phyloP scores from a whole-genome alignment of 805 yeast species.

The Metschnikowia koreensis region DNA sequence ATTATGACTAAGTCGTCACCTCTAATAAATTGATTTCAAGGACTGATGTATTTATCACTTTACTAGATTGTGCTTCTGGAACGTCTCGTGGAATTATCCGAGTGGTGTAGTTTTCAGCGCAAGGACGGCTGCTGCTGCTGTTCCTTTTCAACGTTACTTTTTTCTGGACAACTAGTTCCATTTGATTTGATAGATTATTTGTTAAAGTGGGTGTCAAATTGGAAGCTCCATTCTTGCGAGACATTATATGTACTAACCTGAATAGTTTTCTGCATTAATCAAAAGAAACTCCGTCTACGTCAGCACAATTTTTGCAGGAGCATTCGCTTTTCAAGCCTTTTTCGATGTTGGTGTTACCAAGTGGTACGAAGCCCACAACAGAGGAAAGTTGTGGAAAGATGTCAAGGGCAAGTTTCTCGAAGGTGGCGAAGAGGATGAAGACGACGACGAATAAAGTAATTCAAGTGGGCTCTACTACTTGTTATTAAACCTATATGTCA shows the following conservation, averaged over 20 bases:
- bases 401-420: conserved; percentile 57
- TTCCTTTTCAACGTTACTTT: too few relatives aligned
- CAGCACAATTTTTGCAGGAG: conserved; percentile 75
- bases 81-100: too few relatives aligned
- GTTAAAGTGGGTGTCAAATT: too few relatives aligned
- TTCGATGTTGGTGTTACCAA: conserved; percentile 65
- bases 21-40: background rate
- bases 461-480: background rate
- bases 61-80: background rate
- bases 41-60: background rate
- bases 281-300: conserved; percentile 91
- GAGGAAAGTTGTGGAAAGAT: conserved; percentile 84
- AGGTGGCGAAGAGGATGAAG: conserved; percentile 54
- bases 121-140: too few relatives aligned
- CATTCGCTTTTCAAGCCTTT: conserved; percentile 80
- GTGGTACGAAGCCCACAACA: conserved; percentile 77
- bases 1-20: background rate
- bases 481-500: background rate
- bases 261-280: conserved; percentile 28
- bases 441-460: conserved; percentile 48
- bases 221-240: too few relatives aligned
- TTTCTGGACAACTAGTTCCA: too few relatives aligned
- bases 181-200: too few relatives aligned
- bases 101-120: too few relatives aligned
- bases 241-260: conserved; percentile 19